Percentiles rank a stretch among this genome's conserved stretches.
Conservation (phyloP, 148 eudicot species). For the Rheum nobile region DNA sequence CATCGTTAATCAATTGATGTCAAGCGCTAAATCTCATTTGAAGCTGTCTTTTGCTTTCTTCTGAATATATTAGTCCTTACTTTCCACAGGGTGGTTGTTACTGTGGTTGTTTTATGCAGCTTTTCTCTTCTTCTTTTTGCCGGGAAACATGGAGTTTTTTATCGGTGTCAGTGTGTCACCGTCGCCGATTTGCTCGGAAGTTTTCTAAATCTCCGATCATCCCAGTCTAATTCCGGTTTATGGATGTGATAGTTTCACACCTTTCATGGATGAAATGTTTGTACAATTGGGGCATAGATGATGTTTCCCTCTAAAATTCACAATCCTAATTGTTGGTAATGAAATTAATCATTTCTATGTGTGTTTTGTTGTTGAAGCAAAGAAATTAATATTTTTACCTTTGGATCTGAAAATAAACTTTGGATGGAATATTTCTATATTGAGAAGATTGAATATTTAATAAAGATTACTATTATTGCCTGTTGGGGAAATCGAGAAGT, state of each 20-base stretch:
- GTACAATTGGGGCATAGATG: neutral
- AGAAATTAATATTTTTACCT: neutral
- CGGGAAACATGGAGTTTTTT: conserved; percentile 1
- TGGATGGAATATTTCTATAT: neutral
- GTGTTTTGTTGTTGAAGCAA: no score
- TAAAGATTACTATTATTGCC: no score
- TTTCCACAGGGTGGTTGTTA: neutral
- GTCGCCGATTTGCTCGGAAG: neutral
- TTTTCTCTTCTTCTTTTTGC: neutral
- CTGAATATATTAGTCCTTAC: neutral
- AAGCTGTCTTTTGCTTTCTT: neutral
- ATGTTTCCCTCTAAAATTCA: neutral
- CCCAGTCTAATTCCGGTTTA: neutral
- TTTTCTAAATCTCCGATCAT: neutral
- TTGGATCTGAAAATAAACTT: neutral
- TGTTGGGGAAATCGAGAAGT: neutral
- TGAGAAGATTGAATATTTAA: neutral
- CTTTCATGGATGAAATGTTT: neutral
- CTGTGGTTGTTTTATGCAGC: neutral
- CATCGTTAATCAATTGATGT: neutral
- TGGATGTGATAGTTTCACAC: neutral
- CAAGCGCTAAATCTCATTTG: neutral
- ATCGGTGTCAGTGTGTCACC: neutral
- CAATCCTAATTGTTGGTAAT: no score
- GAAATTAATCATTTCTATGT: no score